phyloP scores from a whole-genome alignment of 257 asterid genomes.

The Euphrasia confusa region DNA sequence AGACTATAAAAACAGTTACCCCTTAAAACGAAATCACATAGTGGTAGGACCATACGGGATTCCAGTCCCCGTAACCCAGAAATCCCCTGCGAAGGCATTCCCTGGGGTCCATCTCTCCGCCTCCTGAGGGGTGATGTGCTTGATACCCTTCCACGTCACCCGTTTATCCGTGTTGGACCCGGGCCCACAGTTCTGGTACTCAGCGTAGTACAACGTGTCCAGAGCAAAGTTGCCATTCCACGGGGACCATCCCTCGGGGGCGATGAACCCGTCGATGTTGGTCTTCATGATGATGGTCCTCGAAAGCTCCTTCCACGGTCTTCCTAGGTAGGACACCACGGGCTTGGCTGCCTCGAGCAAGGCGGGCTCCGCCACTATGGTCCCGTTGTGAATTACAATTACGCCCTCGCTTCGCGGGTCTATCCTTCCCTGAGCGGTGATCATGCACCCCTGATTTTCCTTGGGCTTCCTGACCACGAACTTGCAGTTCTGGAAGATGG shows the following conservation, averaged over 20 bases:
- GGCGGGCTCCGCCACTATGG: constrained; percentile 30
- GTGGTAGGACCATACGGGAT: constrained; percentile 28
- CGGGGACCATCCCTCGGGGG: too few relatives aligned
- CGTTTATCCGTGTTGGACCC: constrained; percentile 31
- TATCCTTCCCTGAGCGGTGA: too few relatives aligned
- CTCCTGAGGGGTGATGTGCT: constrained; percentile 18
- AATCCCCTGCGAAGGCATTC: too few relatives aligned
- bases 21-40: too few relatives aligned
- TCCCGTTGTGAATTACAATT: constrained; percentile 8
- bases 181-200: constrained; percentile 42
- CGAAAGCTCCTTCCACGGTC: constrained; percentile 51
- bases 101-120: constrained; percentile 8
- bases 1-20: too few relatives aligned
- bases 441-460: constrained; percentile 22
- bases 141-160: constrained; percentile 43
- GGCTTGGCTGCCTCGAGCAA: constrained; percentile 9
- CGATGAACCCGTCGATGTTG: too few relatives aligned
- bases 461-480: constrained; percentile 46
- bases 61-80: constrained; percentile 31
- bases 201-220: constrained; percentile 32
- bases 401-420: too few relatives aligned
- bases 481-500: constrained; percentile 51
- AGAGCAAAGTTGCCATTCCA: constrained; percentile 31
- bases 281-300: constrained; percentile 29
- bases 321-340: constrained; percentile 32